Evolutionary conservation across 352 stramenopile species (phyloP).

Genomic region (Phytophthora fragariaefolia): DNA sequence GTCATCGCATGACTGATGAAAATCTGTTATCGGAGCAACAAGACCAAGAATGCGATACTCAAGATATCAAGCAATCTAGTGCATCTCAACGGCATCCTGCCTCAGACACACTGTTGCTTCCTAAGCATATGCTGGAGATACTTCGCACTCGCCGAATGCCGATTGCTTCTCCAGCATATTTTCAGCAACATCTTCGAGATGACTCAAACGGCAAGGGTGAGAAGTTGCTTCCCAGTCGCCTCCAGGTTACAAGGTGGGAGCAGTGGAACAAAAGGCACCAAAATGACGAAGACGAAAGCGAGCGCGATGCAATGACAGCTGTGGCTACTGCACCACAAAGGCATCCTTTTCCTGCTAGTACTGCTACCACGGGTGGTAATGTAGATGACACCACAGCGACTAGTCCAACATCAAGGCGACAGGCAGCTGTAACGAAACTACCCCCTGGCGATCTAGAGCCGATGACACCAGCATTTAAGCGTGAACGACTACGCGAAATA

Average conservation of each 20-base stretch:
- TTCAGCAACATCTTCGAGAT: slow-evolving; percentile 53
- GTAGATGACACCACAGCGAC: not conserved
- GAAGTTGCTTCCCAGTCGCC: slow-evolving; percentile 26
- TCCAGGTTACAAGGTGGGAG: slow-evolving; percentile 46
- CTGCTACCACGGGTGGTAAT: not conserved
- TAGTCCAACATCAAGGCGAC: slow-evolving; percentile 2
- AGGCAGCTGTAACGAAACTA: slow-evolving; percentile 5
- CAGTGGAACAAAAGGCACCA: slow-evolving; percentile 41
- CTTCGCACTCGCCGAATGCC: slow-evolving; percentile 75
- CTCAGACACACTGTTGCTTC: slow-evolving; percentile 48
- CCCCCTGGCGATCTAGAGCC: slow-evolving; percentile 8
- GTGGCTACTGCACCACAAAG: slow-evolving; percentile 14
- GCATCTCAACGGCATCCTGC: slow-evolving; percentile 12
- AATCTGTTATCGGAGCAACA: slow-evolving; percentile 3
- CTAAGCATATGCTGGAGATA: slow-evolving; percentile 78
- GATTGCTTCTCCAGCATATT: slow-evolving; percentile 59
- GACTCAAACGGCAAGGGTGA: slow-evolving; percentile 2
- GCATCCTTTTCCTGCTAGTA: not conserved
- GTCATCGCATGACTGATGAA: slow-evolving; percentile 21
- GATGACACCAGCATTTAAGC: slow-evolving; percentile 62
- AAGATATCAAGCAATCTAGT: not conserved
- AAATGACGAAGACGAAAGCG: slow-evolving; percentile 29
- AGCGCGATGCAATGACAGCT: slow-evolving; percentile 25
- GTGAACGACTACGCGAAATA: slow-evolving; percentile 66
- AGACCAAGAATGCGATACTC: slow-evolving; percentile 3